Base-by-base conservation (phyloP, 192 early-diverging fungal genomes). In the Coemansia sp. region DNA sequence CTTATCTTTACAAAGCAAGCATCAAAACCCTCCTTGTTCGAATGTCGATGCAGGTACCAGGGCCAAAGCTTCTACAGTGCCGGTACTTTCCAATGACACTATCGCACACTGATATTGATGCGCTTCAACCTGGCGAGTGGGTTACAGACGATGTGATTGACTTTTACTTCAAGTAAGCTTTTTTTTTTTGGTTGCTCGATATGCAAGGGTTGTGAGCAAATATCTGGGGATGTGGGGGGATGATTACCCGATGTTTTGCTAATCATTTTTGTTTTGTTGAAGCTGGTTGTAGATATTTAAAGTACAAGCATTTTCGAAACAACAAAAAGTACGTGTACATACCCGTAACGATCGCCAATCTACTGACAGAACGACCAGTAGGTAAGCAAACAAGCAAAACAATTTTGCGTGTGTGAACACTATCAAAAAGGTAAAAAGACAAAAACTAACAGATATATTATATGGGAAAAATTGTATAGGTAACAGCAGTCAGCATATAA, bases 121-220 rank as follows among this genome's bases (percentile, higher is more conserved):
- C 74, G 2, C 65, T 77, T 1, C 38, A 58, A 53, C 74, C 74
- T 0, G 67, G 68, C n/a, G 65, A 71, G 35, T 77, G 74, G 74
- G 61, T 77, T 16, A 77, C 74, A 5, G 74, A 77, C 61, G 74
- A 77, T 22, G 68, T 61, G 23, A 77, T 77, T 21, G 74, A 77
- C 54, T 77, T 71, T 61, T 77, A 77, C 65, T 77, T 71, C 51
- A 53, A 64, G 64, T 64, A 64, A 46, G 61, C 14, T 28, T 27
- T 19, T 8, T n/a, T n/a, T n/a, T n/a, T n/a, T 9, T 32, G 31
- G 5, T 32, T 32, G 31, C 31, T 9, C 31, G 9, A n/a, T 9
- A 32, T 32, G 31, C 31, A 32, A 32, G 31, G 31, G 31, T 8
- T 47, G 5, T 27, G 21, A 27, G 23, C 40, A 2, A 43, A 6